phyloP scores from a whole-genome alignment of 768 basidiomycete species.

The Suillus occidentalis region DNA sequence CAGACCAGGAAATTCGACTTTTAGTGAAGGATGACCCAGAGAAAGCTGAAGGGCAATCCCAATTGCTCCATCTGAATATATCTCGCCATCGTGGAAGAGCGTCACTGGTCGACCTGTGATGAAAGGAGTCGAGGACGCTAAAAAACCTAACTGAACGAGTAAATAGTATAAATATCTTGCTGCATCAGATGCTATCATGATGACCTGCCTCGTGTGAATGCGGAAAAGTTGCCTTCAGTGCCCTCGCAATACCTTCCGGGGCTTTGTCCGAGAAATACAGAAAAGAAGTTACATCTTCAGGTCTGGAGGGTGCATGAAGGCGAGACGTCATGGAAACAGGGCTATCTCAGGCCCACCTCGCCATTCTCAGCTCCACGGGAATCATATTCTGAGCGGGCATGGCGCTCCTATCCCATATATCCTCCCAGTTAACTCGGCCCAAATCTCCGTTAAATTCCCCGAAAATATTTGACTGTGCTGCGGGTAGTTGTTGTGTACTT shows the following conservation, averaged over 20 bases:
- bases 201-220: conserved; percentile 48
- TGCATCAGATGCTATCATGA: background rate
- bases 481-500: conserved; percentile 4
- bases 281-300: conserved; percentile 30
- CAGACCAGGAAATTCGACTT: conserved; percentile 39
- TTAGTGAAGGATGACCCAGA: conserved; percentile 9
- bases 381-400: conserved; percentile 20
- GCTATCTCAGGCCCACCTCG: conserved; percentile 31
- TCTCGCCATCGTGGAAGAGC: conserved; percentile 54
- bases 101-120: conserved; percentile 75
- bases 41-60: conserved; percentile 52
- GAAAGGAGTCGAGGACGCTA: conserved; percentile 77
- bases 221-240: conserved; percentile 42
- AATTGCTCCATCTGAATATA: conserved; percentile 66
- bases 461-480: conserved; percentile 8
- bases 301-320: conserved; percentile 12
- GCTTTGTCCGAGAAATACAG: conserved; percentile 59
- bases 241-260: conserved; percentile 53
- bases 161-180: background rate
- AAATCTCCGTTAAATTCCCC: conserved; percentile 6
- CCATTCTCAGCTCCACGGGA: conserved; percentile 38
- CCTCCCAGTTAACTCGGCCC: conserved; percentile 46
- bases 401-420: conserved; percentile 44
- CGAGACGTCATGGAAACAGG: background rate
- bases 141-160: conserved; percentile 54